Conservation (phyloP, 176 grass and related monocot species). For the Lolium multiflorum region DNA sequence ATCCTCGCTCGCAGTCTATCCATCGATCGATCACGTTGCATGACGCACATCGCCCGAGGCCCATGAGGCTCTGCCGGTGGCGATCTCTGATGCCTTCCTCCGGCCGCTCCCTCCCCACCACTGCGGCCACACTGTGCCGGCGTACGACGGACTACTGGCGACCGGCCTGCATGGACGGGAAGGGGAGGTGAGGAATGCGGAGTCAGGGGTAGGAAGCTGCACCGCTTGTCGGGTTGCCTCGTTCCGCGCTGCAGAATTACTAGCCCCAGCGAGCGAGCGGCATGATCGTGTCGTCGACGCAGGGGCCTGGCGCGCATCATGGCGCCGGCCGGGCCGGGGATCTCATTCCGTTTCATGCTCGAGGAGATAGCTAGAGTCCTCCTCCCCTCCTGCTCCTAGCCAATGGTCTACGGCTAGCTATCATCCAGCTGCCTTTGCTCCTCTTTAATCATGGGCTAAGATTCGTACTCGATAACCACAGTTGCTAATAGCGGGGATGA, state of each 20-base stretch:
- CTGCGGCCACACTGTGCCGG: conserved; percentile 5
- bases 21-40: conserved; percentile 42
- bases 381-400: neutral
- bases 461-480: conserved; percentile 61
- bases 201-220: conserved; percentile 49
- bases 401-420: neutral
- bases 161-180: neutral
- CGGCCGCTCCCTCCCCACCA: conserved; percentile 8
- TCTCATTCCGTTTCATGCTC: conserved; percentile 38
- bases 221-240: conserved; percentile 54
- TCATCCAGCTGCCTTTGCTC: neutral
- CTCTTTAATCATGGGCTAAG: conserved; percentile 58
- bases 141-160: neutral
- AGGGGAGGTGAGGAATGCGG: conserved; percentile 4
- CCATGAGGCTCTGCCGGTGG: neutral
- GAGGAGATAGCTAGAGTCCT: neutral
- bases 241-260: conserved; percentile 30
- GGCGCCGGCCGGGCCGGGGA: conserved; percentile 45
- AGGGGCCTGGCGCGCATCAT: conserved; percentile 45
- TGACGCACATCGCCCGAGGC: conserved; percentile 54
- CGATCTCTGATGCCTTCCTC: conserved; percentile 36
- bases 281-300: conserved; percentile 68
- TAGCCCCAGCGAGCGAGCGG: neutral
- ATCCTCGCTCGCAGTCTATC: neutral
- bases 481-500: conserved; percentile 34